These are phyloP conservation scores for Penicillium janthinellum DNA, from an alignment of 2,329 filamentous ascomycete genomes.

Conservation along the genomic window DNA sequence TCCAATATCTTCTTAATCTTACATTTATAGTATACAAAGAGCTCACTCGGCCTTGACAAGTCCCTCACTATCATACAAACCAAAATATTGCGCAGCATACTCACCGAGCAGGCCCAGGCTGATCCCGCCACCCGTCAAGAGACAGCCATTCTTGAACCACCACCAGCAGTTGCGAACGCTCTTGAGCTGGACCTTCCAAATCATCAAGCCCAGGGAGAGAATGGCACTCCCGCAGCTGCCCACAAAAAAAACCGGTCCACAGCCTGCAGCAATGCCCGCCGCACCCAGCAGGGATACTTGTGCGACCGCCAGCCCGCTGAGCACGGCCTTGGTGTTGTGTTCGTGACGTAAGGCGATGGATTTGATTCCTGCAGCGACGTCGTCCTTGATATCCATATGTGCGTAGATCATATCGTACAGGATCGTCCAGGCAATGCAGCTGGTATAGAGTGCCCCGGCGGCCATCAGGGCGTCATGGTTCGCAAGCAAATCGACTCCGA, in stretches of 20 bases:
- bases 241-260: slow-evolving; percentile 61
- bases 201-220: slow-evolving; percentile 59
- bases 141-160: slow-evolving; percentile 66
- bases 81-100: slow-evolving; percentile 46
- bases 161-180: slow-evolving; percentile 63
- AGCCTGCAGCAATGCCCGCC: slow-evolving; percentile 52
- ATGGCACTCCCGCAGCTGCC: slow-evolving; percentile 61
- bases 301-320: slow-evolving; percentile 43
- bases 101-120: slow-evolving; percentile 58
- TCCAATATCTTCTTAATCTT: not conserved
- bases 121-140: slow-evolving; percentile 63
- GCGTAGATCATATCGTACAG: slow-evolving; percentile 57
- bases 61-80: slow-evolving; percentile 28
- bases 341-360: slow-evolving; percentile 54
- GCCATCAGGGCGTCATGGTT: slow-evolving; percentile 40
- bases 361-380: slow-evolving; percentile 53
- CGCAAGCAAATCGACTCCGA: slow-evolving; percentile 49
- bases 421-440: slow-evolving; percentile 52
- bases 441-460: slow-evolving; percentile 48
- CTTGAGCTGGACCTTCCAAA: slow-evolving; percentile 59
- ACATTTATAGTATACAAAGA: slow-evolving; percentile 9
- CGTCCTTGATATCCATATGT: slow-evolving; percentile 55
- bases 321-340: slow-evolving; percentile 48
- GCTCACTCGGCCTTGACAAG: slow-evolving; percentile 7
- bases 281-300: slow-evolving; percentile 48